Conservation (phyloP, 148 eudicot species). For the Diospyros kaki region DNA sequence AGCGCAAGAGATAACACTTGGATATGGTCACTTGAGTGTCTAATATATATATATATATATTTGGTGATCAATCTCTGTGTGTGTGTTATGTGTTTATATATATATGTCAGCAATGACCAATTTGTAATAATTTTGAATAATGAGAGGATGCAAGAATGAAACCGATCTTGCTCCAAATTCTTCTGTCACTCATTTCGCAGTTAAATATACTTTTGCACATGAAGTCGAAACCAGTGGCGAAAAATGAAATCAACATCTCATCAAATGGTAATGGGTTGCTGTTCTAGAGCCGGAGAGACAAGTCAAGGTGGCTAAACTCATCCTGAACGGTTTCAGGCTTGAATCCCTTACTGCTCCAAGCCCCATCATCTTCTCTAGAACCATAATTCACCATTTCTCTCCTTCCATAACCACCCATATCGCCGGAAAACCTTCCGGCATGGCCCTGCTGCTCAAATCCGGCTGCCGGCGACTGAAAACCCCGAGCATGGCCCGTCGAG, state of each 20-base stretch:
- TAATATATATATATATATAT: no score
- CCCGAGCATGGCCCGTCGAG: not conserved
- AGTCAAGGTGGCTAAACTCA: conserved; percentile 43
- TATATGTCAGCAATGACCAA: no score
- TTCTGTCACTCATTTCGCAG: no score
- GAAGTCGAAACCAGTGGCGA: not conserved
- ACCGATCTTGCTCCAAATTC: no score
- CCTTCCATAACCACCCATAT: not conserved
- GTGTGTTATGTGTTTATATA: no score
- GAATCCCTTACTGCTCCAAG: conserved; percentile 8
- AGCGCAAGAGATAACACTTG: no score
- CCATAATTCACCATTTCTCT: conserved; percentile 15
- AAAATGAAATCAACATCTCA: not conserved
- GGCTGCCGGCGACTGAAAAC: conserved; percentile 13
- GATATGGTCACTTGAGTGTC: no score
- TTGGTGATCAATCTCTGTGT: no score
- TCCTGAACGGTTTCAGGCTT: conserved; percentile 25
- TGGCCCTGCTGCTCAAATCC: conserved; percentile 4
- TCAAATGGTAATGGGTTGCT: not conserved
- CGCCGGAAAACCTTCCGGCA: conserved; percentile 10
- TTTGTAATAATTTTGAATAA: no score
- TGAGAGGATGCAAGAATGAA: no score
- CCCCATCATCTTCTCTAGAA: conserved; percentile 5
- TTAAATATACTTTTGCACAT: no score
- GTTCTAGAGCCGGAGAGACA: conserved; percentile 46